Percentiles rank a stretch among this genome's conserved stretches.
phyloP scores from a whole-genome alignment of 2,329 filamentous ascomycete genomes.

The Myriosclerotinia curreyana region DNA sequence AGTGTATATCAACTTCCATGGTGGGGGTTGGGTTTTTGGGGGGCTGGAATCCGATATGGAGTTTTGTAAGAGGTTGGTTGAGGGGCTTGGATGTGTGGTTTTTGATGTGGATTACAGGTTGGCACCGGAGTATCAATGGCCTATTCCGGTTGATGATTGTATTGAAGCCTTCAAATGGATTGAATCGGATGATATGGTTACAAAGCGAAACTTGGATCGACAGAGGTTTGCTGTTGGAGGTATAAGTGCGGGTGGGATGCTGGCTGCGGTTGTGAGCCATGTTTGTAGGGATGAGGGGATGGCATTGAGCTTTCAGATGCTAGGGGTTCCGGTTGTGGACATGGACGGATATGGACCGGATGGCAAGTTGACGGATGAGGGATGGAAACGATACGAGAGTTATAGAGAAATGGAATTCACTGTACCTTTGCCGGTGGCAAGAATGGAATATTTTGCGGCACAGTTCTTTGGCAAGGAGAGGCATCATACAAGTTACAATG shows the following conservation, averaged over 20 bases:
- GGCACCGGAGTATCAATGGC: conserved; percentile 47
- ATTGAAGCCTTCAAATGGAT: conserved; percentile 47
- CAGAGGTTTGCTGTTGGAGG: conserved; percentile 29
- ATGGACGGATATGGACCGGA: conserved; percentile 23
- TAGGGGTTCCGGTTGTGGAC: conserved; percentile 27
- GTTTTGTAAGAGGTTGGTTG: conserved; percentile 43
- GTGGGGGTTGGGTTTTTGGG: conserved; percentile 44
- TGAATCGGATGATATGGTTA: conserved; percentile 24
- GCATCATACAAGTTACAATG: conserved; percentile 12
- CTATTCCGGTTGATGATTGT: conserved; percentile 44
- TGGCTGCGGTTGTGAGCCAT: conserved; percentile 28
- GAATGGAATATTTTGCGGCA: conserved; percentile 28
- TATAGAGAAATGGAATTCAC: conserved; percentile 28
- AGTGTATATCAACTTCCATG: conserved; percentile 41
- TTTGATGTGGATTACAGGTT: conserved; percentile 47
- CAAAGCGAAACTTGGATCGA: conserved; percentile 29
- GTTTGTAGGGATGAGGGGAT: conserved; percentile 27
- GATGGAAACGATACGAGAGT: conserved; percentile 25
- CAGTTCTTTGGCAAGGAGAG: conserved; percentile 26
- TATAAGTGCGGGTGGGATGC: conserved; percentile 28
- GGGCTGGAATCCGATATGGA: conserved; percentile 42
- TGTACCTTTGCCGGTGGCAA: conserved; percentile 24
- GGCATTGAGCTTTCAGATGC: conserved; percentile 28
- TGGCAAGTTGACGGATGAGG: conserved; percentile 16
- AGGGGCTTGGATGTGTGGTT: conserved; percentile 42